Conservation (phyloP, 345 rosid genomes). For the Sonneratia alba region DNA sequence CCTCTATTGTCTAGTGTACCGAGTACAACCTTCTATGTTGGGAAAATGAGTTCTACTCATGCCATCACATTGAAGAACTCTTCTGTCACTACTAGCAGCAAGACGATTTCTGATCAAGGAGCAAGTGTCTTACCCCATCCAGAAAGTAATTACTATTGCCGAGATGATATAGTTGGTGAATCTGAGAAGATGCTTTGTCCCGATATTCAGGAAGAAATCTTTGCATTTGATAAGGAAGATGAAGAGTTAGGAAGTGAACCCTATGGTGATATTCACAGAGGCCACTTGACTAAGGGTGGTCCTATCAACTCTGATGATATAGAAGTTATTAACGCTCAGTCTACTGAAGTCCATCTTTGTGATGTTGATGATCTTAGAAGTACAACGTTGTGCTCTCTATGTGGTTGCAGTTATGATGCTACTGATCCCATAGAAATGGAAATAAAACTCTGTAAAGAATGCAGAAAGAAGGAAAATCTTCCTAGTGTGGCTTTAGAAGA, state of each 20-base stretch:
- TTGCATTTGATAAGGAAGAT: slow-evolving; percentile 53
- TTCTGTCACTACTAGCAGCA: slow-evolving; percentile 57
- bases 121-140: slow-evolving; percentile 37
- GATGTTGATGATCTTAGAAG: slow-evolving; percentile 35
- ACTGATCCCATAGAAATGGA: slow-evolving; percentile 32
- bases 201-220: slow-evolving; percentile 46
- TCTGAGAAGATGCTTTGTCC: slow-evolving; percentile 21
- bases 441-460: slow-evolving; percentile 53
- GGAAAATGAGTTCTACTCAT: slow-evolving; percentile 52
- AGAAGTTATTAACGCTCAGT: slow-evolving; percentile 35
- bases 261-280: slow-evolving; percentile 28
- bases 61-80: slow-evolving; percentile 60
- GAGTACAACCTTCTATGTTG: slow-evolving; percentile 66
- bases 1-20: slow-evolving; percentile 97
- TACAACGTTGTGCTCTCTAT: slow-evolving; percentile 44
- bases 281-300: slow-evolving; percentile 25
- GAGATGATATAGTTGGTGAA: slow-evolving; percentile 31
- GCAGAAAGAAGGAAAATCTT: slow-evolving; percentile 38
- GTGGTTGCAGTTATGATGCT: slow-evolving; percentile 44
- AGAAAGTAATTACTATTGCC: slow-evolving; percentile 43
- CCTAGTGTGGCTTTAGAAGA: slow-evolving; percentile 21
- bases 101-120: slow-evolving; percentile 57
- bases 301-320: slow-evolving; percentile 35
- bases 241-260: slow-evolving; percentile 26
- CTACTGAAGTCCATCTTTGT: slow-evolving; percentile 23